Conservation (phyloP, 768 basidiomycete species). For the Podaxis sp. region DNA sequence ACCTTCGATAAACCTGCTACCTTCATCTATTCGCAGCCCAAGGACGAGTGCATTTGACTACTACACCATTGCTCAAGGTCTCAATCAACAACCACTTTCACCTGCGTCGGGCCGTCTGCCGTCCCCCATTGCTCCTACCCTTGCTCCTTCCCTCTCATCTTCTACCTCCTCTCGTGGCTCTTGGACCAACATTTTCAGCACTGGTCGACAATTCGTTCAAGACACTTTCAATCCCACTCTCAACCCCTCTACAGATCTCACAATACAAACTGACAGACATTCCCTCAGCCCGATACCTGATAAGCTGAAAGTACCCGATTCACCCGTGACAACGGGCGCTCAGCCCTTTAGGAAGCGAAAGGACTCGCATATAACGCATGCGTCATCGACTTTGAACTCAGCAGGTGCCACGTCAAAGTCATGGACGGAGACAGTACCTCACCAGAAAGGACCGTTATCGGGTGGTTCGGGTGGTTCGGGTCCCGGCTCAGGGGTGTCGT, state of each 20-base stretch:
- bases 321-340: slow-evolving; percentile 12
- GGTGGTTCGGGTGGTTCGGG: slow-evolving; percentile 3
- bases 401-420: slow-evolving; percentile 44
- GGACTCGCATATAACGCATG: slow-evolving; percentile 22
- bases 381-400: slow-evolving; percentile 16
- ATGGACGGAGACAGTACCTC: slow-evolving; percentile 47
- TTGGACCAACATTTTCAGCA: slow-evolving; percentile 77
- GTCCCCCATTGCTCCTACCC: slow-evolving; percentile 38
- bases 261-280: background rate
- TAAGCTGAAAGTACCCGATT: slow-evolving; percentile 17
- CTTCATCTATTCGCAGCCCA: slow-evolving; percentile 3
- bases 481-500: slow-evolving; percentile 26
- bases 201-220: slow-evolving; percentile 64
- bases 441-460: slow-evolving; percentile 30
- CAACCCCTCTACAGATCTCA: slow-evolving; percentile 34
- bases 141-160: slow-evolving; percentile 42
- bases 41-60: slow-evolving; percentile 47
- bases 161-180: slow-evolving; percentile 72
- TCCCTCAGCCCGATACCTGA: background rate
- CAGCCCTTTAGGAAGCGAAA: slow-evolving; percentile 22
- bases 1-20: slow-evolving; percentile 13
- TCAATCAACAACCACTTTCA: slow-evolving; percentile 40
- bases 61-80: slow-evolving; percentile 48
- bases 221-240: slow-evolving; percentile 47
- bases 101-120: slow-evolving; percentile 53